phyloP scores from a whole-genome alignment of 306 rosid genomes.

The Alnus rubra region DNA sequence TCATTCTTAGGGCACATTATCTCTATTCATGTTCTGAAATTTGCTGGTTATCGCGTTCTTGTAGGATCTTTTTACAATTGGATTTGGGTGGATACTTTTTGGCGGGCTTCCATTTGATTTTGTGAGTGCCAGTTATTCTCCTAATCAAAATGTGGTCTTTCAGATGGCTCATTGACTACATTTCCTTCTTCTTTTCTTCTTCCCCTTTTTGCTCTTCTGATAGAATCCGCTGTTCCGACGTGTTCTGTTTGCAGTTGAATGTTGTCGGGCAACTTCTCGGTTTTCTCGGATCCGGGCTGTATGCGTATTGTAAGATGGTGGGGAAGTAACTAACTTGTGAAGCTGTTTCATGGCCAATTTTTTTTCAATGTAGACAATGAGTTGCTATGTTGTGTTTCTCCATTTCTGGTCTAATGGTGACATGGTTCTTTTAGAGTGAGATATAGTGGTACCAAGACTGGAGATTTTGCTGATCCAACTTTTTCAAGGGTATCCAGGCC shows the following conservation, averaged over 20 bases:
- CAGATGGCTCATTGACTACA: background rate
- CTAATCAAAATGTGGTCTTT: background rate
- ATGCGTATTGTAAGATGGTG: slow-evolving; percentile 78
- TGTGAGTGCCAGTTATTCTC: slow-evolving; percentile 36
- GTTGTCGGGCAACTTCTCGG: slow-evolving; percentile 78
- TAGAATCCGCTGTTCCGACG: background rate
- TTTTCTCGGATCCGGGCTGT: slow-evolving; percentile 79
- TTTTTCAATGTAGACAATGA: slow-evolving; percentile 13
- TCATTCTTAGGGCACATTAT: background rate
- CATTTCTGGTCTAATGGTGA: slow-evolving; percentile 1
- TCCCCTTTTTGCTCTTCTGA: background rate
- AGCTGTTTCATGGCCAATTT: slow-evolving; percentile 17
- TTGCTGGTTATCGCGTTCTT: background rate
- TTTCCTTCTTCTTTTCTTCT: background rate
- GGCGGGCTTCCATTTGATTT: slow-evolving; percentile 85
- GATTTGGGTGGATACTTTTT: slow-evolving; percentile 88
- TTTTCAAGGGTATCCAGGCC: slow-evolving; percentile 16
- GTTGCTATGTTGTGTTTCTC: slow-evolving; percentile 4
- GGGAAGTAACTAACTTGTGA: slow-evolving; percentile 58
- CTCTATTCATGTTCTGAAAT: background rate
- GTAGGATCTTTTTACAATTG: slow-evolving; percentile 85
- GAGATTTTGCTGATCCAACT: slow-evolving; percentile 16
- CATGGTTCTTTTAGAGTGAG: background rate
- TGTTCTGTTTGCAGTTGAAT: slow-evolving; percentile 65
- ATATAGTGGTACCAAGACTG: background rate